phyloP scores from a whole-genome alignment of 306 rosid species.

The Malus sieversii region DNA sequence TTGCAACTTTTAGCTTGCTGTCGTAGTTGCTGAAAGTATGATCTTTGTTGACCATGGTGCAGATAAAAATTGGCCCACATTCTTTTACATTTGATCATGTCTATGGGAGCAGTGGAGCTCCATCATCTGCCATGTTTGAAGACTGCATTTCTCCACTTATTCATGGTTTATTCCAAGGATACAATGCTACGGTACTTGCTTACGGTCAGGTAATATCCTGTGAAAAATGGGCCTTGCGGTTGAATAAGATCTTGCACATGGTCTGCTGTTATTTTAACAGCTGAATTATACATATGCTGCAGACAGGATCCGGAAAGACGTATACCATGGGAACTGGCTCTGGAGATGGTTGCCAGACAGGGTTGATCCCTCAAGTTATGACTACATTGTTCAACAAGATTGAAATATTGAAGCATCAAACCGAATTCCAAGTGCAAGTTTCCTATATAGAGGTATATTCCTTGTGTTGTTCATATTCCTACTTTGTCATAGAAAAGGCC shows the following conservation, averaged over 20 bases:
- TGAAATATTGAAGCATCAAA: conserved; percentile 55
- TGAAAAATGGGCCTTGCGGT: conserved; percentile 5
- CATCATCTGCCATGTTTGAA: conserved; percentile 56
- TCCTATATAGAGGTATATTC: conserved; percentile 69
- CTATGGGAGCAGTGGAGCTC: conserved; percentile 59
- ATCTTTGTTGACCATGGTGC: conserved; percentile 24
- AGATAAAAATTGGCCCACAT: conserved; percentile 75
- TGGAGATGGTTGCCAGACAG: conserved; percentile 41
- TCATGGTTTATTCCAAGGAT: conserved; percentile 77
- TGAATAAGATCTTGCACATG: conserved; percentile 1
- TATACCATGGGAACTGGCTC: conserved; percentile 87
- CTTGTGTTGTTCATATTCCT: neutral
- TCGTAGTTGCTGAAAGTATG: conserved; percentile 14
- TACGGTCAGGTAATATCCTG: conserved; percentile 65
- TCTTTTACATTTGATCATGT: conserved; percentile 79
- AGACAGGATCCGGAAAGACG: conserved; percentile 91
- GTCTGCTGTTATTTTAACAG: conserved; percentile 6
- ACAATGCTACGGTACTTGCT: conserved; percentile 82
- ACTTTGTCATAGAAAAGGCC: neutral
- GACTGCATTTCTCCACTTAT: conserved; percentile 73
- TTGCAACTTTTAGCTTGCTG: conserved; percentile 7
- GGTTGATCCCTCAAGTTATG: conserved; percentile 69
- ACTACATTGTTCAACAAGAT: conserved; percentile 60
- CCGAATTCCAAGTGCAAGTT: conserved; percentile 71
- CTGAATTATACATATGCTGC: conserved; percentile 23